phyloP scores from a whole-genome alignment of 129 eudicot genomes.

The Gnaphalium uliginosum region DNA sequence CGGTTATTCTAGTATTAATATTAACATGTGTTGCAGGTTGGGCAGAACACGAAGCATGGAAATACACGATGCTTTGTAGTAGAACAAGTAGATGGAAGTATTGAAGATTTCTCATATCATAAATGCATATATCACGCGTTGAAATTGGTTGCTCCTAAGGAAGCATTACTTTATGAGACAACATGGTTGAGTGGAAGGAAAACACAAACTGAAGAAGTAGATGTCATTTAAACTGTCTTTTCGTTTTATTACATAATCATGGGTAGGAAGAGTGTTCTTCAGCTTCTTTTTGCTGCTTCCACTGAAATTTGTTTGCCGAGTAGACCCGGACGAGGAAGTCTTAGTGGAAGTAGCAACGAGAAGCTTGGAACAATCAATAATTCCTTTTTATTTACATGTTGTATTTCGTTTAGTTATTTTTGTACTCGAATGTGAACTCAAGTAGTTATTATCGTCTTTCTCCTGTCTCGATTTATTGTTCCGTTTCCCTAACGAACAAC shows the following conservation, averaged over 20 bases:
- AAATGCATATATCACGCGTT: conserved; percentile 73
- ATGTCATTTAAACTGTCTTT: not conserved
- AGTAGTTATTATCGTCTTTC: conserved; percentile 2
- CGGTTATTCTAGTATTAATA: not conserved
- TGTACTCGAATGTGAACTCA: not conserved
- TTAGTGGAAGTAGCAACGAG: conserved; percentile 99
- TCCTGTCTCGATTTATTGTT: not conserved
- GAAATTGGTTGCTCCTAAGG: conserved; percentile 44
- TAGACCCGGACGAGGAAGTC: conserved; percentile 43
- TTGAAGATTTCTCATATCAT: conserved; percentile 80
- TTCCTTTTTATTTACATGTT: conserved; percentile 30
- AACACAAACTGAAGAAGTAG: conserved; percentile 3
- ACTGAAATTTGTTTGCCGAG: conserved; percentile 79
- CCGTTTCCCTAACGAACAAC: too few species aligned
- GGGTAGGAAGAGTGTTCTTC: conserved; percentile 46
- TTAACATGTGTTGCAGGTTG: conserved; percentile 44
- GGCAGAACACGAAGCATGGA: conserved; percentile 47
- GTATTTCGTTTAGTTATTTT: conserved; percentile 17
- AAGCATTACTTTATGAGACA: conserved; percentile 43
- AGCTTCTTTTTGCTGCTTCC: conserved; percentile 99
- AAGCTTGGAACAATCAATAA: conserved; percentile 71
- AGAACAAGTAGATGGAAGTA: conserved; percentile 63
- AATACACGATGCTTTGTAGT: conserved; percentile 67
- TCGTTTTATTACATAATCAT: conserved; percentile 2
- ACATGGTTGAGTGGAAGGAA: conserved; percentile 40